These are phyloP conservation scores for Eucalyptus decipiens DNA, from an alignment of 345 rosid genomes.

Conservation along the genomic window DNA sequence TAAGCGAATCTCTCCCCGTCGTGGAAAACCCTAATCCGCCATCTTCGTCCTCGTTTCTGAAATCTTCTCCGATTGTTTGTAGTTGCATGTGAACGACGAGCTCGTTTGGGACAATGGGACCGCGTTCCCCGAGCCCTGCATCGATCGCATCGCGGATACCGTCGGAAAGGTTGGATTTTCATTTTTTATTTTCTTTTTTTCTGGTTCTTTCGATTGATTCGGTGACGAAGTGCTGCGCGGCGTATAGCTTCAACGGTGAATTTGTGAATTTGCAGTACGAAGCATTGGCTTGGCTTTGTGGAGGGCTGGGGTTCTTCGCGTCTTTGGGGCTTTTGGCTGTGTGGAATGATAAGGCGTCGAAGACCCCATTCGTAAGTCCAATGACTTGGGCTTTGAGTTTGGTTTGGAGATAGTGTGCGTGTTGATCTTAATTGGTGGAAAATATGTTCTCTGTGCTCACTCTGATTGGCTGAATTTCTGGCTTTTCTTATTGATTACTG, in stretches of 20 bases:
- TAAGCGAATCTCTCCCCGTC: conserved; percentile 7
- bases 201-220: neutral
- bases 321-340: conserved; percentile 57
- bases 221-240: neutral
- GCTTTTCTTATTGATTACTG: neutral
- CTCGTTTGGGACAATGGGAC: conserved; percentile 96
- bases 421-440: neutral
- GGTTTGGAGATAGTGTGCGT: neutral
- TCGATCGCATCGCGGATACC: conserved; percentile 97
- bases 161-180: conserved; percentile 66
- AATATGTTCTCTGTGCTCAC: neutral
- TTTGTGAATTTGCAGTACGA: conserved; percentile 43
- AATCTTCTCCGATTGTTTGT: neutral
- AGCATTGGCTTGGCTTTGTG: conserved; percentile 95
- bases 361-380: conserved; percentile 65
- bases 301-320: conserved; percentile 83
- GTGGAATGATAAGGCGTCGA: conserved; percentile 93
- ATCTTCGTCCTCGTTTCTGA: neutral
- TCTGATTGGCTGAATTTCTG: neutral
- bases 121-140: conserved; percentile 81
- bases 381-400: neutral
- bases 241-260: neutral
- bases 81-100: conserved; percentile 89
- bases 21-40: neutral
- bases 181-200: neutral